phyloP scores from a whole-genome alignment of 345 rosid species.

The Euphorbia peplus region DNA sequence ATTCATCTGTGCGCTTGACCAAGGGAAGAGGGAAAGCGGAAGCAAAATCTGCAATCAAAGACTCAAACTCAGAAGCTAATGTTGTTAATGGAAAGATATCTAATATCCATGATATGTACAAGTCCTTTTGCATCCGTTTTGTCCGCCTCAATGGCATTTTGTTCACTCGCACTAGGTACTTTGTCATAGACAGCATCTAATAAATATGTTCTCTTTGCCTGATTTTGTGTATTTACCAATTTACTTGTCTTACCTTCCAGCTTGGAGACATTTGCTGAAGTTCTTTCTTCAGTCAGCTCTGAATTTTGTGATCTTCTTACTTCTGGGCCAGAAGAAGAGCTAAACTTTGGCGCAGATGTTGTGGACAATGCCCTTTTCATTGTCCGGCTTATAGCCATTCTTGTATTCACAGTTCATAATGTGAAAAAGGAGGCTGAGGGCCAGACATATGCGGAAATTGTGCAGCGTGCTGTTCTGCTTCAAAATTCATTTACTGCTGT shows the following conservation, averaged over 20 bases:
- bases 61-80: conserved; percentile 38
- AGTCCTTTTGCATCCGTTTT: conserved; percentile 70
- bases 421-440: conserved; percentile 70
- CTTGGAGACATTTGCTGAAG: conserved; percentile 84
- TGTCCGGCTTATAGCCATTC: conserved; percentile 67
- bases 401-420: conserved; percentile 70
- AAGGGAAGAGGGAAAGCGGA: conserved; percentile 66
- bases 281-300: conserved; percentile 56
- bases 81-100: conserved; percentile 46
- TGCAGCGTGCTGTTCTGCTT: conserved; percentile 80
- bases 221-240: background rate
- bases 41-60: conserved; percentile 47
- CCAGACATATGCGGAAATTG: conserved; percentile 85
- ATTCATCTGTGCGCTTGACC: conserved; percentile 31
- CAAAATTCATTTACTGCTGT: conserved; percentile 79
- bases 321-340: conserved; percentile 54
- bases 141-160: conserved; percentile 90
- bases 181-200: background rate
- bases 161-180: conserved; percentile 89
- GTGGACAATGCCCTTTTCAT: conserved; percentile 62
- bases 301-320: conserved; percentile 66
- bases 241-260: conserved; percentile 37
- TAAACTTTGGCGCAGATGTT: conserved; percentile 66
- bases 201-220: conserved; percentile 9
- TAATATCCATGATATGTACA: conserved; percentile 42